phyloP scores from a whole-genome alignment of 192 early-diverging fungal species.

The Ramicandelaber brevisporus region DNA sequence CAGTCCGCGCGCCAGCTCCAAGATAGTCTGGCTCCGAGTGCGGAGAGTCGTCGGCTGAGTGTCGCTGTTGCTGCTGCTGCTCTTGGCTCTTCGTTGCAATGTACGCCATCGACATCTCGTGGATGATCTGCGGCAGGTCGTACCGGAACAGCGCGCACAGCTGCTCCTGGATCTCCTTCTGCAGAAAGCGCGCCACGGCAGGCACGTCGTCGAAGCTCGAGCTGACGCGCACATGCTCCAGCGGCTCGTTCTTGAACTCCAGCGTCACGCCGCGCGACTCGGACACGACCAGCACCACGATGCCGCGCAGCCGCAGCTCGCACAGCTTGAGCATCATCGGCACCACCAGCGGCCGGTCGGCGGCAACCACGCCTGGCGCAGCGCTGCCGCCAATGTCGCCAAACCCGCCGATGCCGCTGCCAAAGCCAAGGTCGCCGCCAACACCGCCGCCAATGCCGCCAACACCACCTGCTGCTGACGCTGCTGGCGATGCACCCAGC shows the following conservation, averaged over 20 bases:
- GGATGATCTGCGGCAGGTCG: conserved; percentile 61
- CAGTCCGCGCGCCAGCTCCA: no score
- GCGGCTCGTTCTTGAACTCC: conserved; percentile 78
- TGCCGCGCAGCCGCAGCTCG: conserved; percentile 51
- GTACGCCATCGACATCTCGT: conserved; percentile 61
- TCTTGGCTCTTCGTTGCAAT: no score
- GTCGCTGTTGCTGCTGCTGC: no score
- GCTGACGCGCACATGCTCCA: conserved; percentile 68
- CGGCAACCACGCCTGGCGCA: conserved; percentile 35
- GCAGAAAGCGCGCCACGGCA: conserved; percentile 45
- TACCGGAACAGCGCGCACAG: conserved; percentile 61
- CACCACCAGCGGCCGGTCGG: conserved; percentile 62
- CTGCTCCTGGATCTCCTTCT: conserved; percentile 55
- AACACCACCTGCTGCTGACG: no score
- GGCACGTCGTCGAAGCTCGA: conserved; percentile 73
- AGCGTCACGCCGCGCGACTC: conserved; percentile 68
- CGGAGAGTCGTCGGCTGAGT: no score
- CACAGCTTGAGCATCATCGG: conserved; percentile 66
- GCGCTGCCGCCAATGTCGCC: conserved; percentile 21
- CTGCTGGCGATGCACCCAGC: conserved; percentile 10
- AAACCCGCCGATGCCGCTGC: no score
- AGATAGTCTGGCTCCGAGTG: no score
- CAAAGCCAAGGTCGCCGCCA: no score
- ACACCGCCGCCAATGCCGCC: no score
- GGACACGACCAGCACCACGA: conserved; percentile 64